Evolutionary conservation across 2,329 filamentous ascomycete species (phyloP).

Genomic region (Aureobasidium pullulans): DNA sequence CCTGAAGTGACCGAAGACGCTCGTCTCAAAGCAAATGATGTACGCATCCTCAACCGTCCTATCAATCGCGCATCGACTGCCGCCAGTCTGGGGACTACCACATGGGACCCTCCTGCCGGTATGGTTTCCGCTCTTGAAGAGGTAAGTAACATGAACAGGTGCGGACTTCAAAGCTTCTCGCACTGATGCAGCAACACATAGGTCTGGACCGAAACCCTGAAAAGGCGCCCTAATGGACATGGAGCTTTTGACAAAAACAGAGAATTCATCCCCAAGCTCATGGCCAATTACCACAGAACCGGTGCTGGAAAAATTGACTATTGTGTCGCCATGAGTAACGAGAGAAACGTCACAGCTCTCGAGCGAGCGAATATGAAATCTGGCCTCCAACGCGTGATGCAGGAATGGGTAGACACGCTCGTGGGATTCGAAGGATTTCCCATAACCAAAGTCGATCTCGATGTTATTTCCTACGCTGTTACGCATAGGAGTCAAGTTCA

Average conservation of each 20-base stretch:
- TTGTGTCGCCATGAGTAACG: conserved; percentile 41
- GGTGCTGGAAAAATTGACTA: conserved; percentile 30
- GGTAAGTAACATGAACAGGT: neutral
- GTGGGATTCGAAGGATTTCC: conserved; percentile 41
- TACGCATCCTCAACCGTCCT: no score
- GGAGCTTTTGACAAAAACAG: conserved; percentile 25
- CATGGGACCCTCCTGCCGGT: neutral
- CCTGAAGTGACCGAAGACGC: no score
- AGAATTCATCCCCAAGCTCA: conserved; percentile 24
- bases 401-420: conserved; percentile 37
- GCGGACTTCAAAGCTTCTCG: neutral
- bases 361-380: conserved; percentile 33
- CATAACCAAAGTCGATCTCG: conserved; percentile 32
- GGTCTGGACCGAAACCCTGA: conserved; percentile 2
- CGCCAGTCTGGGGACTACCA: neutral
- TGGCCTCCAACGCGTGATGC: conserved; percentile 30
- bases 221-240: conserved; percentile 8
- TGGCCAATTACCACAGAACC: conserved; percentile 18
- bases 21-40: no score
- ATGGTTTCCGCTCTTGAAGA: conserved; percentile 2
- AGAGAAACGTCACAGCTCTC: conserved; percentile 29
- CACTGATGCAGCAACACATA: neutral
- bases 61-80: neutral
- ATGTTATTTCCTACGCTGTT: conserved; percentile 40
- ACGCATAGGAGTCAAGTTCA: conserved; percentile 31